A percentile compares a stretch with the other conserved stretches of the same genome.
Conservation (phyloP, 2,329 filamentous ascomycete species). For the Spiromastix sp. region DNA sequence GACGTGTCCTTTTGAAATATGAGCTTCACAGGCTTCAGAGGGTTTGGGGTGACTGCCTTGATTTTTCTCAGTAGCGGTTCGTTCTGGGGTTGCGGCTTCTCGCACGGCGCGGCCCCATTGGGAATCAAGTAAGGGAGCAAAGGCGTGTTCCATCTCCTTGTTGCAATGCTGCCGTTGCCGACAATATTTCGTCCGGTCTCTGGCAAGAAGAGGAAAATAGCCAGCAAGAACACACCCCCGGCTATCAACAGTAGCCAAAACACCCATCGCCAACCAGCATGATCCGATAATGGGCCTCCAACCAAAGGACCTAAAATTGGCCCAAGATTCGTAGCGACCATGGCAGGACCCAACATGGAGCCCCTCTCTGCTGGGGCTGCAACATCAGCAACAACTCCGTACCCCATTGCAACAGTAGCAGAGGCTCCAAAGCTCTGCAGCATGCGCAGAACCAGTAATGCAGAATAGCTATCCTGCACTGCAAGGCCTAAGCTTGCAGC, state of each 20-base stretch:
- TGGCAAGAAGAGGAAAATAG: background rate
- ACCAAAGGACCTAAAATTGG: conserved; percentile 13
- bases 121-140: background rate
- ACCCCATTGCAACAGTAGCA: conserved; percentile 10
- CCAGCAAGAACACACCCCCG: conserved; percentile 5
- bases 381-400: conserved; percentile 15
- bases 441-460: conserved; percentile 10
- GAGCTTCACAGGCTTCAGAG: background rate
- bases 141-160: background rate
- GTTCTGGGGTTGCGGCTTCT: too few relatives aligned
- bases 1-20: background rate
- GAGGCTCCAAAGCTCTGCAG: conserved; percentile 16
- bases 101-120: background rate
- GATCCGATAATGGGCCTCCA: conserved; percentile 13
- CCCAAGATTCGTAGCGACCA: conserved; percentile 11
- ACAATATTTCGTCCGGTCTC: background rate
- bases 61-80: background rate
- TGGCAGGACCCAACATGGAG: conserved; percentile 12
- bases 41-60: background rate
- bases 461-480: conserved; percentile 10
- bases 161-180: background rate
- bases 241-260: conserved; percentile 17
- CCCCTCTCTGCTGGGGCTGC: conserved; percentile 11
- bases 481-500: conserved; percentile 13
- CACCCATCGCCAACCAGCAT: conserved; percentile 13